Evolutionary conservation across 768 basidiomycete species (phyloP).

Genomic region (Lentinula raphanica): DNA sequence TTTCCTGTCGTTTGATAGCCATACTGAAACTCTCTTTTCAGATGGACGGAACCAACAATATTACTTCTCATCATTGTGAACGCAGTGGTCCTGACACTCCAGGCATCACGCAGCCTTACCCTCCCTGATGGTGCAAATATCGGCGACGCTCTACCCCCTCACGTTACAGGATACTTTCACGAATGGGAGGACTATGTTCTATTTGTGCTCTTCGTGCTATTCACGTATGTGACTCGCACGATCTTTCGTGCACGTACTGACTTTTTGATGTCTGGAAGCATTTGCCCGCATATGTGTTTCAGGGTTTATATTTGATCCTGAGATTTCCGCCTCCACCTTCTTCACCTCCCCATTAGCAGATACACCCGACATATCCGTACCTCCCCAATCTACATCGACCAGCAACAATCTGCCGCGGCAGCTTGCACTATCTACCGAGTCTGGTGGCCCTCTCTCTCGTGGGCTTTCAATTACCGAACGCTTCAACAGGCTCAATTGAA

Average conservation of each 20-base stretch:
- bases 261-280: slow-evolving; percentile 63
- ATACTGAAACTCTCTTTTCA: slow-evolving; percentile 22
- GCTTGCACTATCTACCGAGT: slow-evolving; percentile 17
- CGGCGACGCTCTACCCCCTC: slow-evolving; percentile 35
- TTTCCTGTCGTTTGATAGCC: slow-evolving; percentile 4
- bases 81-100: slow-evolving; percentile 75
- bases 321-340: slow-evolving; percentile 48
- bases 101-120: slow-evolving; percentile 61
- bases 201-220: slow-evolving; percentile 79
- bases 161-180: slow-evolving; percentile 71
- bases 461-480: slow-evolving; percentile 42
- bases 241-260: neutral
- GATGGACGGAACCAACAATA: slow-evolving; percentile 84
- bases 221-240: slow-evolving; percentile 56
- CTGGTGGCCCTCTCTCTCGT: slow-evolving; percentile 34
- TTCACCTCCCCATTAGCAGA: slow-evolving; percentile 28
- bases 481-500: slow-evolving; percentile 38
- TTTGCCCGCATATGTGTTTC: slow-evolving; percentile 85
- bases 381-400: slow-evolving; percentile 15
- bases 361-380: neutral
- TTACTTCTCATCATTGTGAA: slow-evolving; percentile 81
- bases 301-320: slow-evolving; percentile 84
- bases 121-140: slow-evolving; percentile 42
- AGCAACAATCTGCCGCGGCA: slow-evolving; percentile 21
- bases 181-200: slow-evolving; percentile 85